Percentiles rank a stretch among this genome's conserved stretches.
These are phyloP conservation scores for Neobulgaria alba DNA, from an alignment of 2,329 filamentous ascomycete genomes.

Conservation along the genomic window DNA sequence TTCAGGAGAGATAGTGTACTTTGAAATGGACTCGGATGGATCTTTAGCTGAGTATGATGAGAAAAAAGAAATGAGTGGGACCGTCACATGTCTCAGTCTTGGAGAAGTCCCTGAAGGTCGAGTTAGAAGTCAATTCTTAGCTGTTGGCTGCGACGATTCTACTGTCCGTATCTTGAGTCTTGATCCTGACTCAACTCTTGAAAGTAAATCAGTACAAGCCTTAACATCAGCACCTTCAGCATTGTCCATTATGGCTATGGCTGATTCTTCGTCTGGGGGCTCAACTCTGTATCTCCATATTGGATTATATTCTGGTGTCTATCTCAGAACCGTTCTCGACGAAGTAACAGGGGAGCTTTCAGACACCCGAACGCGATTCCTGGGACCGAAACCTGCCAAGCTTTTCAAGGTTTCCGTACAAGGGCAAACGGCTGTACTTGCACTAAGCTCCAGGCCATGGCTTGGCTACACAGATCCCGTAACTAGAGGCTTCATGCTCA, in stretches of 20 bases:
- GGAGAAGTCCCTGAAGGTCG: conserved; percentile 88
- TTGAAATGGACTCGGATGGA: conserved; percentile 91
- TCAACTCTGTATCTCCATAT: conserved; percentile 92
- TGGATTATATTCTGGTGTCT: conserved; percentile 89
- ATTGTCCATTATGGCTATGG: conserved; percentile 88
- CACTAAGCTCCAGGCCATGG: conserved; percentile 90
- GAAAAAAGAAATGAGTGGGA: conserved; percentile 89
- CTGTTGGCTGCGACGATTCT: conserved; percentile 93
- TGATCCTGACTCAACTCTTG: conserved; percentile 81
- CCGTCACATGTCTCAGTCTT: conserved; percentile 88
- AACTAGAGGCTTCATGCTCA: conserved; percentile 82
- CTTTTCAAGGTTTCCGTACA: conserved; percentile 88
- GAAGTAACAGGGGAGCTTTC: conserved; percentile 93
- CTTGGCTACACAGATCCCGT: conserved; percentile 86
- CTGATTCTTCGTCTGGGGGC: conserved; percentile 82
- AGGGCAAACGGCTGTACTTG: conserved; percentile 75
- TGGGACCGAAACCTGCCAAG: conserved; percentile 83
- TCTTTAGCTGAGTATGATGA: conserved; percentile 90
- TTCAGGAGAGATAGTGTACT: conserved; percentile 95
- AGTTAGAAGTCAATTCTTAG: conserved; percentile 81
- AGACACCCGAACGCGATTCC: conserved; percentile 87
- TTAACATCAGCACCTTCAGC: conserved; percentile 84
- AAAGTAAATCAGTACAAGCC: conserved; percentile 91
- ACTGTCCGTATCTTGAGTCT: conserved; percentile 89
- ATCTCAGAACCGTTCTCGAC: conserved; percentile 88